Evolutionary conservation across 1,139 yeast species (phyloP), one percentile per base, ranked within the genome.

Genomic region (Martiniozyma asiatica): DNA sequence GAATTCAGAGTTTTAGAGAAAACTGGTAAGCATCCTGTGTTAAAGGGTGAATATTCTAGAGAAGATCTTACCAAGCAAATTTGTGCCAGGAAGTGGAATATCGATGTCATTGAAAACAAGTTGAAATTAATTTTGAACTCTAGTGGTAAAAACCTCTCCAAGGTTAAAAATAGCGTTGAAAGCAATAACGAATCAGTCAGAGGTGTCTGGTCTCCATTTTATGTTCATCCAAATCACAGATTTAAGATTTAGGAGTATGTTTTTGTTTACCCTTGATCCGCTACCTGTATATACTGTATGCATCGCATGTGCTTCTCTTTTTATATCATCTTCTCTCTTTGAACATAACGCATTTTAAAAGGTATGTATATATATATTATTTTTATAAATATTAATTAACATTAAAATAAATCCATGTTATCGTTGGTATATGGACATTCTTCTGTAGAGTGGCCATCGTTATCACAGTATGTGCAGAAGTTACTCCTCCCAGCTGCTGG

Each of bases 191-290:
- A 70, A 37, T 77, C 94, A 30, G 89, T 89, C 12, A 78, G 99
- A 65, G 99, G 98, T 47, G 66, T 89, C 32, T 89, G 99, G 98
- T 84, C 96, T 29, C 98, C 98, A 34, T 65, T 89, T 63, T 96
- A 89, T 52, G 73, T 68, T 32, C 74, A 73, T 37, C 77, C 80
- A 53, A 61, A 63, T 23, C 63, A 61, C 50, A 73, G 93, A 58
- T 76, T 70, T 59, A 75, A 66, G 49, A 68, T 82, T 33, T 81
- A 61, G 29, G 19, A 10, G 14, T 15, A 8, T 6, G 50, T 21
- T 10, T 17, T 17, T 14, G n/a, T n/a, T n/a, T n/a, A n/a, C n/a
- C n/a, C 11, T 14, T 17, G 15, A 6, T 6, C 23, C 23, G 15
- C 11, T 12, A 14, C 8, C 19, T 14, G 8, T 22, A 27, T 22